phyloP scores from a whole-genome alignment of 108 stramenopile species.

The Skeletonema grethae region DNA sequence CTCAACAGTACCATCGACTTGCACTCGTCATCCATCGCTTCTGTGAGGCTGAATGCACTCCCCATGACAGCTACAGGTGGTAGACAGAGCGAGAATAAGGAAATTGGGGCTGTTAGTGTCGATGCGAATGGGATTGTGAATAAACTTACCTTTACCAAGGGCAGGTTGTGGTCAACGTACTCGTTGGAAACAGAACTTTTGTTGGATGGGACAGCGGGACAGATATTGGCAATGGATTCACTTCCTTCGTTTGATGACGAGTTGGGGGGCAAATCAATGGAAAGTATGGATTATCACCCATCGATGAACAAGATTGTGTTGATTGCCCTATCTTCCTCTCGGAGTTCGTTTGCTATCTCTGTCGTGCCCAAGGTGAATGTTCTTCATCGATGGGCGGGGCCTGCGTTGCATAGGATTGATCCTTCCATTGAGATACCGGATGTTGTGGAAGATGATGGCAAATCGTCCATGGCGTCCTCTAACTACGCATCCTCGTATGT shows the following conservation, averaged over 20 bases:
- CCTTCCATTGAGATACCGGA: slow-evolving; percentile 6
- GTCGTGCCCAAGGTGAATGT: slow-evolving; percentile 82
- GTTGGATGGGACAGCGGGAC: slow-evolving; percentile 88
- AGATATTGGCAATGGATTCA: slow-evolving; percentile 79
- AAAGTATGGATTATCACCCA: slow-evolving; percentile 19
- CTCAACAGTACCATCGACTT: slow-evolving; percentile 57
- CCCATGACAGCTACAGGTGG: slow-evolving; percentile 5
- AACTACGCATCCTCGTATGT: slow-evolving; percentile 9
- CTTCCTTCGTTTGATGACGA: slow-evolving; percentile 56
- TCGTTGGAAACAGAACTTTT: slow-evolving; percentile 86
- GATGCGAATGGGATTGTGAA: slow-evolving; percentile 90
- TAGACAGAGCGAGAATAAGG: slow-evolving; percentile 20
- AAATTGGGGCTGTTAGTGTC: slow-evolving; percentile 70
- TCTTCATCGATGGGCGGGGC: slow-evolving; percentile 83
- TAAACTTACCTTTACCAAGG: slow-evolving; percentile 74
- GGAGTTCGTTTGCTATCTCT: slow-evolving; percentile 86
- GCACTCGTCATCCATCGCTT: slow-evolving; percentile 63
- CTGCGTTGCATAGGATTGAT: slow-evolving; percentile 48
- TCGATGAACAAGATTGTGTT: slow-evolving; percentile 53
- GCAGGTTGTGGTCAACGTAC: slow-evolving; percentile 74
- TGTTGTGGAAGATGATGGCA: slow-evolving; percentile 12
- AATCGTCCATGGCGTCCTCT: slow-evolving; percentile 18
- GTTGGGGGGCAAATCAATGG: slow-evolving; percentile 13
- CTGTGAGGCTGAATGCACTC: slow-evolving; percentile 54
- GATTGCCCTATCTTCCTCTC: slow-evolving; percentile 82